A percentile compares a stretch with the other conserved stretches of the same genome.
These are phyloP conservation scores for Colletotrichum costaricense DNA, from an alignment of 2,329 filamentous ascomycete species.

Conservation along the genomic window DNA sequence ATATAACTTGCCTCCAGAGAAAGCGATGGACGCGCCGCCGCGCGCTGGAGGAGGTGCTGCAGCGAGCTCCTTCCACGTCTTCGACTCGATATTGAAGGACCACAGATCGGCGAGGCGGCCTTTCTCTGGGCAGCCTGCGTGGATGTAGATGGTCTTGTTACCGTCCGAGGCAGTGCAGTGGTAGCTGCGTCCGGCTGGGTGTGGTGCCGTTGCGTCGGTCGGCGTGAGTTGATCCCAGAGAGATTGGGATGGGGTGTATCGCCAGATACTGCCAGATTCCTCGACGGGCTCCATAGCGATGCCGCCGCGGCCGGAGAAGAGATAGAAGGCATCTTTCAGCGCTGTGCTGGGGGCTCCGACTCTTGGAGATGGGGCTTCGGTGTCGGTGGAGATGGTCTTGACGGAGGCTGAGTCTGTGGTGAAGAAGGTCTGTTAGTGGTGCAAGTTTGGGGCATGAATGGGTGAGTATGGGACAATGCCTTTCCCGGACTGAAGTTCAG, in stretches of 20 bases:
- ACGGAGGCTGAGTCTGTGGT: not conserved
- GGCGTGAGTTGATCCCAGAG: constrained; percentile 61
- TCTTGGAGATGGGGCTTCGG: constrained; percentile 58
- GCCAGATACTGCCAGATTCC: constrained; percentile 68
- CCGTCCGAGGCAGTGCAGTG: constrained; percentile 58
- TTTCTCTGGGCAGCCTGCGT: constrained; percentile 69
- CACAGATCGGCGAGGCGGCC: constrained; percentile 70
- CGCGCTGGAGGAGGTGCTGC: constrained; percentile 64
- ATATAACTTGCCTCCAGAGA: constrained; percentile 55
- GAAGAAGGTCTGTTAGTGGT: not conserved
- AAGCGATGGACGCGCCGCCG: constrained; percentile 64
- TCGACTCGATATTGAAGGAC: constrained; percentile 61
- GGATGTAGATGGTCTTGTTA: constrained; percentile 62
- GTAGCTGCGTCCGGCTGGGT: constrained; percentile 65
- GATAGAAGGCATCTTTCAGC: constrained; percentile 60
- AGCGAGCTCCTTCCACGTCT: constrained; percentile 62
- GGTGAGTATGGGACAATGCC: not conserved
- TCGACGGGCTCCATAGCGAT: constrained; percentile 69
- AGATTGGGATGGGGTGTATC: constrained; percentile 52
- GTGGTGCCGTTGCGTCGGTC: constrained; percentile 44
- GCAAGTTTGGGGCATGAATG: not conserved
- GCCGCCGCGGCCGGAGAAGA: constrained; percentile 74
- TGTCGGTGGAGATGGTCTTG: constrained; percentile 38
- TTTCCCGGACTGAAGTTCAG: constrained; percentile 43
- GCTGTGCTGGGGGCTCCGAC: constrained; percentile 65